Base-by-base conservation (phyloP, 768 basidiomycete genomes). In the Trametes maxima region DNA sequence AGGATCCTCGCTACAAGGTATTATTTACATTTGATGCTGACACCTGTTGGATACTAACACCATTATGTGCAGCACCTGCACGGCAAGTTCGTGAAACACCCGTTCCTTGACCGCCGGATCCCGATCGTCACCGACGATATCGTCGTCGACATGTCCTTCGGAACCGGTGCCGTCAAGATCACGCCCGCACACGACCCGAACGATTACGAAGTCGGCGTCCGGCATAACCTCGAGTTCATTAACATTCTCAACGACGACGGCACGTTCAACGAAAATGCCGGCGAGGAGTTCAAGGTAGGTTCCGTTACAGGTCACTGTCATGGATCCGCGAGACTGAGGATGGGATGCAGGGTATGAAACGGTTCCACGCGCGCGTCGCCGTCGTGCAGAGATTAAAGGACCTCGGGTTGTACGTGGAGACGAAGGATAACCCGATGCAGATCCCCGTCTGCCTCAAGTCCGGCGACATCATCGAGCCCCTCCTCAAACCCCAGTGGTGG, bases 401-500 rank as follows among this genome's bases (percentile, higher is more conserved):
- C 57, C 78, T 83, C 21, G 95, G 93, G 1, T 75, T 97, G 4
- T 98, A 85, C 70, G 77, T 98, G 42, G 95, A 95, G 73, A 88
- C 88, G 14, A 95, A 94, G 74, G 93, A 98, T 68, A 98, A 99
- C 76, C 88, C 95, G 10, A 98, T 99, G 97, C 89, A 89, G 68
- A 92, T 99, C 43, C 96, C 96, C 1, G 79, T 98, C 54, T 98
- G 96, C 51, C 2, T 92, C 67, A 96, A 97, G 82, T 97, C 94
- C 2, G 96, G 96, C 1, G 97, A 99, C 72, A 75, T 99, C 55
- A 97, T 98, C 66, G 97, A 99, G 74, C 89, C 92, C 1, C 78
- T 98, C 21, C 78, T 98, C 68, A 98, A 97, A 74, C 97, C 97
- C 0, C 97, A 99, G 72, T 99, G 97, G 97, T 99, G 96, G 95